phyloP scores from a whole-genome alignment of 441 rosid genomes.

The Biscutella laevigata region DNA sequence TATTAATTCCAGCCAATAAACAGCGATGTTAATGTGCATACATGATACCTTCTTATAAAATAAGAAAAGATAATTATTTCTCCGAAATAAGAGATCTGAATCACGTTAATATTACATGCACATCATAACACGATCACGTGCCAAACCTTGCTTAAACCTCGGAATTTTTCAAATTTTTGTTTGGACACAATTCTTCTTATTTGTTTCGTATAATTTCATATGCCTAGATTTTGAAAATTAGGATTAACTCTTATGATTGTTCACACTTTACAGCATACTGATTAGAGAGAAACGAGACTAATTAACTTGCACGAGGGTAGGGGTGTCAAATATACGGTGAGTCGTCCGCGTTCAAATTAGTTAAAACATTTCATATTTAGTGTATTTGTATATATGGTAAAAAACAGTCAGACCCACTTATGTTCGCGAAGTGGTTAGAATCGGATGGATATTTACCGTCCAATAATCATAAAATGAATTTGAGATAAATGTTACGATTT shows the following conservation, averaged over 20 bases:
- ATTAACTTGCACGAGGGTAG: too few relatives aligned
- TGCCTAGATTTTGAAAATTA: not conserved
- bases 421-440: too few relatives aligned
- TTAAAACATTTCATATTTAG: too few relatives aligned
- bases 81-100: slow-evolving; percentile 25
- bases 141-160: slow-evolving; percentile 19
- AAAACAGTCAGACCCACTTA: too few relatives aligned
- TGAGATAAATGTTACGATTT: too few relatives aligned
- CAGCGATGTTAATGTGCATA: too few relatives aligned
- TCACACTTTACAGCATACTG: not conserved
- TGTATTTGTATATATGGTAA: too few relatives aligned
- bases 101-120: slow-evolving; percentile 14
- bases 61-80: slow-evolving; percentile 2
- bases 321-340: too few relatives aligned
- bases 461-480: too few relatives aligned
- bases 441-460: too few relatives aligned
- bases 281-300: not conserved
- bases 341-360: too few relatives aligned
- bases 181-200: not conserved
- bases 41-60: not conserved
- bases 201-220: slow-evolving; percentile 2
- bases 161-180: not conserved
- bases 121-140: slow-evolving; percentile 20
- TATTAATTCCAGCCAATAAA: too few relatives aligned
- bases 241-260: not conserved